Evolutionary conservation across 1,284 basidiomycete species (phyloP), one percentile per base, ranked within the genome.

Genomic region (Coniophora puteana): DNA sequence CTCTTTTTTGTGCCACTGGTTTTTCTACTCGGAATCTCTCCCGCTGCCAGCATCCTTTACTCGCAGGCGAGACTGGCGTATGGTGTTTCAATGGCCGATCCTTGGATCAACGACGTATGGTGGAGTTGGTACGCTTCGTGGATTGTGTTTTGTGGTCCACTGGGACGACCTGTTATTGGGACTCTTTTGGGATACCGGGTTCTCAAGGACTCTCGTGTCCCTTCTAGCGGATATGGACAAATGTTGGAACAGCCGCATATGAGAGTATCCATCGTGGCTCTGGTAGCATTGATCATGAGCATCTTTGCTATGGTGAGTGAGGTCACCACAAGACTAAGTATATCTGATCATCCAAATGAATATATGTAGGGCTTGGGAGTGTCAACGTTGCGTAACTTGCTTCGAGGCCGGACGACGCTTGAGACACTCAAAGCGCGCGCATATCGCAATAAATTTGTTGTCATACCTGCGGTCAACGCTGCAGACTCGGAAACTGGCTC

Each of bases 51-150:
- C 10, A 49, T 54, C n/a, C 52, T 76, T 8, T 33, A 40, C 22
- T 36, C 28, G 1, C 67, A 74, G 42, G 48, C 66, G 26, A 24
- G 51, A 6, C 43, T 53, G 5, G 69, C 69, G 4, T 47, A 73
- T 13, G 32, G 36, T 3, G 49, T 51, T 3, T 76, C 74, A 2
- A 59, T 53, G 27, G 39, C 50, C 3, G 62, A 69, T 48, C 12
- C 55, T 20, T 68, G 65, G 63, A 54, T 61, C 12, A 53, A 44
- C 8, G 34, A 50, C 25, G 41, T 63, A 2, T 78, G 75, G 75
- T 78, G 75, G 74, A 53, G 68, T 40, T 67, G 67, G 38, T 16
- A 13, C 43, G 69, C 69, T 13, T 76, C 74, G 3, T 77, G 74
- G 72, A 55, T 74, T 26, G 53, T 75, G 29, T 58, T 69, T 25